These are phyloP conservation scores for Aspergillus campestris DNA, from an alignment of 495 filamentous ascomycete species.

Conservation along the genomic window DNA sequence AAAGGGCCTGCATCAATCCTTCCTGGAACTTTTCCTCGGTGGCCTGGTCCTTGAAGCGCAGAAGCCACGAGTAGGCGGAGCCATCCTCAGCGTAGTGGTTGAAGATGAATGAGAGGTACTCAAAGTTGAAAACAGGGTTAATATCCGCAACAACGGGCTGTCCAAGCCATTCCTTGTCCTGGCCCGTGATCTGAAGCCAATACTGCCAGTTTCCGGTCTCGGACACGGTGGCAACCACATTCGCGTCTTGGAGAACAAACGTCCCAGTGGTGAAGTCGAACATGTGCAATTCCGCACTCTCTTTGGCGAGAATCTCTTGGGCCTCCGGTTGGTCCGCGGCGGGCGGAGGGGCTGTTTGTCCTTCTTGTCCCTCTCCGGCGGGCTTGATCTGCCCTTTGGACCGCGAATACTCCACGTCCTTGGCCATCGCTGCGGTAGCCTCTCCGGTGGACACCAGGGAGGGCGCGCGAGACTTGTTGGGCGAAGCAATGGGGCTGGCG, in stretches of 20 bases:
- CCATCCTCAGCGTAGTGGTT: conserved; percentile 88
- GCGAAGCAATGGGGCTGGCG: conserved; percentile 69
- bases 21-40: conserved; percentile 84
- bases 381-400: conserved; percentile 33
- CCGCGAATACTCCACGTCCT: conserved; percentile 39
- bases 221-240: conserved; percentile 68
- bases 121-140: conserved; percentile 98
- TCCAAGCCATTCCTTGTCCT: conserved; percentile 78
- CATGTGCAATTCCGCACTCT: conserved; percentile 79
- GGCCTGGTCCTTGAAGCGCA: conserved; percentile 78
- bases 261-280: conserved; percentile 81
- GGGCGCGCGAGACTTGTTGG: conserved; percentile 35
- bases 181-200: conserved; percentile 81
- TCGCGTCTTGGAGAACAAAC: conserved; percentile 72
- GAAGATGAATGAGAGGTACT: conserved; percentile 97
- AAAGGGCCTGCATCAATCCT: conserved; percentile 87
- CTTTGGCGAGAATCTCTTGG: conserved; percentile 63
- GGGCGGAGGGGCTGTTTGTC: conserved; percentile 40
- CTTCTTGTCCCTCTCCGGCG: conserved; percentile 12
- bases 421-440: conserved; percentile 33
- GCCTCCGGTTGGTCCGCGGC: conserved; percentile 58
- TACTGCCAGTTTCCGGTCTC: conserved; percentile 92
- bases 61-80: conserved; percentile 89
- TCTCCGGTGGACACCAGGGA: conserved; percentile 24
- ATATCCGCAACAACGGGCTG: conserved; percentile 79